Evolutionary conservation across 1,284 basidiomycete genomes (phyloP), one percentile per base, ranked within the genome.

Genomic region (Pseudozyma thailandica): DNA sequence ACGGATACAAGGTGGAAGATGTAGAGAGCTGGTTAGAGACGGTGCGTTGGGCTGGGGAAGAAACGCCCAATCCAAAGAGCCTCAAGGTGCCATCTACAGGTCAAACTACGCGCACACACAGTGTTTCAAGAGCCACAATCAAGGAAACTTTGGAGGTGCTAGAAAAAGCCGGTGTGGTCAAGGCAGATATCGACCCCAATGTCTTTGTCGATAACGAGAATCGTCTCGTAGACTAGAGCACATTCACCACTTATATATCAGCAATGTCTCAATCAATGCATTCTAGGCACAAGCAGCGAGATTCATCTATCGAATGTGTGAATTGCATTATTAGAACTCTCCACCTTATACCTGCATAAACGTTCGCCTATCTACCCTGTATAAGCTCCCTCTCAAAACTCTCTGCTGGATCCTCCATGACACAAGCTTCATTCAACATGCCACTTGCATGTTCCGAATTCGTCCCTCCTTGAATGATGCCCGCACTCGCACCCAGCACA

Each of bases 1-100:
- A 77, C 35, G 50, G 51, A 16, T 81, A 97, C 79, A 86, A 89
- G 45, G 88, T 90, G 54, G 87, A 88, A 62, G 93, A 94, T 78
- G 88, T 94, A 66, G 85, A 87, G 84, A 89, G 89, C 35, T 77
- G 85, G 82, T 52, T 74, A 21, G 55, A 68, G 20, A 76, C 74
- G 15, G 75, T 83, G 5, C 68, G 79, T 4, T 81, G 78, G 78
- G 75, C 54, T 0, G 75, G 74, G 2, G 80, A 81, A 23, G 25
- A 51, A 31, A 72, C 77, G 4, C 45, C 58, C 8, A 72, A 75
- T 23, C 73, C 64, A 7, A 33, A 49, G 5, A 26, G 39, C 1
- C 3, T 50, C n/a, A 53, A 44, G 20, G 46, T 60, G 20, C 70
- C 71, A 9, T 37, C 16, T 13, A 44, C 50, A 4, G 74, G 74